phyloP scores from a whole-genome alignment of 2,329 filamentous ascomycete species.

The Delphinella strobiligena region DNA sequence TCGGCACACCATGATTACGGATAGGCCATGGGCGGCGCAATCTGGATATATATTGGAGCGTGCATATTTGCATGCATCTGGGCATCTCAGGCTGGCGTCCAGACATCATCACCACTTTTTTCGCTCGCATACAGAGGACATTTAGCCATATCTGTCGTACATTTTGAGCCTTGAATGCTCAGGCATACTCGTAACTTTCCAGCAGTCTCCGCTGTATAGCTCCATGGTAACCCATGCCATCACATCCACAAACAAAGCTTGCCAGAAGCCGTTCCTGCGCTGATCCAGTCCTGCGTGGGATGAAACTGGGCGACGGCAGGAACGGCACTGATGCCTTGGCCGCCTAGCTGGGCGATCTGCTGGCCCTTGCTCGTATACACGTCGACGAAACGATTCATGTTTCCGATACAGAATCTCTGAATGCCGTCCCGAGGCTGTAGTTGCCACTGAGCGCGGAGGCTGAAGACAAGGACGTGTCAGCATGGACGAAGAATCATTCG shows the following conservation, averaged over 20 bases:
- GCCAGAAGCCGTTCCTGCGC: conserved; percentile 79
- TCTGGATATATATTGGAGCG: background rate
- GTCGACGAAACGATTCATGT: conserved; percentile 86
- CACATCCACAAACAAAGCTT: conserved; percentile 88
- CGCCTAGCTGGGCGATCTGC: conserved; percentile 77
- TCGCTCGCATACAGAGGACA: too few relatives aligned
- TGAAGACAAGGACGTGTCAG: conserved; percentile 18
- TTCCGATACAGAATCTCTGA: conserved; percentile 83
- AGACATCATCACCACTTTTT: too few relatives aligned
- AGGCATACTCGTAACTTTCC: background rate
- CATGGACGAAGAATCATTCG: background rate
- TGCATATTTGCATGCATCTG: background rate
- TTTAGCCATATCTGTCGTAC: too few relatives aligned
- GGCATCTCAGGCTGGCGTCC: too few relatives aligned
- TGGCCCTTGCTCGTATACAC: conserved; percentile 72
- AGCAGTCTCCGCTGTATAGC: too few relatives aligned
- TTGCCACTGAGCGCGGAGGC: conserved; percentile 82
- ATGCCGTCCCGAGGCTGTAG: conserved; percentile 62
- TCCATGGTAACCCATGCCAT: too few relatives aligned
- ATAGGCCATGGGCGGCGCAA: too few relatives aligned
- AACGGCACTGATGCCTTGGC: conserved; percentile 86
- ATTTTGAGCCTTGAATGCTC: background rate
- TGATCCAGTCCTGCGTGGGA: conserved; percentile 78
- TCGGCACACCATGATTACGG: too few relatives aligned
- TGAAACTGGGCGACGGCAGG: conserved; percentile 89